A percentile compares a stretch with the other conserved stretches of the same genome.
Evolutionary conservation across 495 filamentous ascomycete species (phyloP).

Genomic region (Penicillium subrubescens): DNA sequence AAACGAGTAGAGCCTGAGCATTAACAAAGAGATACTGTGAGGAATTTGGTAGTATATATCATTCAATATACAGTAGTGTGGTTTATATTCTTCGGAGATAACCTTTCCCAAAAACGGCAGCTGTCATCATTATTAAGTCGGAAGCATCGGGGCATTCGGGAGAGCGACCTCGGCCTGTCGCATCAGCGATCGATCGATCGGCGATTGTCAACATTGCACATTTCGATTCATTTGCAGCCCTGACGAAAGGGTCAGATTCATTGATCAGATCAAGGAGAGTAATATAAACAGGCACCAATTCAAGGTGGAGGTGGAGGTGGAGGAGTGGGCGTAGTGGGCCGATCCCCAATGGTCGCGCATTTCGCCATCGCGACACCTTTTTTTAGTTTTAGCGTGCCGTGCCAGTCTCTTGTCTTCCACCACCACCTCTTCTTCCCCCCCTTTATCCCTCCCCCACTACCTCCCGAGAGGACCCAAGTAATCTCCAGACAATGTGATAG

Average conservation of each 20-base stretch:
- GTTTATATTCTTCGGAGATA: not conserved
- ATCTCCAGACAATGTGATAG: slow-evolving; percentile 19
- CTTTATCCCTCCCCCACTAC: slow-evolving; percentile 4
- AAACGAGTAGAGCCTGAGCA: no score
- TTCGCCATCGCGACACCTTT: slow-evolving; percentile 30
- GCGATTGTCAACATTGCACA: not conserved
- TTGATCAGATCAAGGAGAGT: not conserved
- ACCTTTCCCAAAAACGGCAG: not conserved
- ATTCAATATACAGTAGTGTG: not conserved
- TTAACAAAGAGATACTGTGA: no score
- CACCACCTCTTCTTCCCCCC: not conserved
- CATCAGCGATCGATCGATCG: slow-evolving; percentile 3
- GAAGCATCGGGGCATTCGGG: not conserved
- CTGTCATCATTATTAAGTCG: not conserved
- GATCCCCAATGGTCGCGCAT: slow-evolving; percentile 2
- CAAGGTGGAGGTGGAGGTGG: slow-evolving; percentile 7
- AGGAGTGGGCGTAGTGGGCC: slow-evolving; percentile 12
- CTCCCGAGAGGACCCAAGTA: not conserved
- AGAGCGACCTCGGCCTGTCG: not conserved
- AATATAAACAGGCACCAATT: not conserved
- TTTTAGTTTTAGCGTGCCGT: slow-evolving; percentile 2
- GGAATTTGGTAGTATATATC: not conserved
- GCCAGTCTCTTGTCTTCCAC: slow-evolving; percentile 6
- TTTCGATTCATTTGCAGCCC: not conserved
- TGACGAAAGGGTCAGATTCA: not conserved